Evolutionary conservation across 2,329 filamentous ascomycete species (phyloP).

Genomic region (Penicillium sp.): DNA sequence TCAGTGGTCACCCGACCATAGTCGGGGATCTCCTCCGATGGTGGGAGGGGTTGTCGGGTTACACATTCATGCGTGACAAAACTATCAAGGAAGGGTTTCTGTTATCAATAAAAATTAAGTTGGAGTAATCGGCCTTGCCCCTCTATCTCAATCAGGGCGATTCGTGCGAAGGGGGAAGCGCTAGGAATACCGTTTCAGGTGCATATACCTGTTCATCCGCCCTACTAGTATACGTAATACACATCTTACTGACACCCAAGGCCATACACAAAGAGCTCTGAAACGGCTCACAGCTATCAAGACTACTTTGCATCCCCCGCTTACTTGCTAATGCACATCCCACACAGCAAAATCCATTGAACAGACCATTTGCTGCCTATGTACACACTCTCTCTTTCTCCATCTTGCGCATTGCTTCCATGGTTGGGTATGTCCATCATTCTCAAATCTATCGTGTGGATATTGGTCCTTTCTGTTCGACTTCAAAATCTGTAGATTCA

Average conservation of each 20-base stretch:
- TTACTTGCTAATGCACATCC: no score
- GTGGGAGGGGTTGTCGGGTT: conserved; percentile 11
- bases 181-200: not conserved
- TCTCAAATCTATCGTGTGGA: not conserved
- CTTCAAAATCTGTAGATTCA: not conserved
- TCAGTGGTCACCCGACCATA: conserved; percentile 9
- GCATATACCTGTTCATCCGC: not conserved
- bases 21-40: conserved; percentile 17
- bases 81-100: not conserved
- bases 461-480: not conserved
- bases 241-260: no score
- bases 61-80: not conserved
- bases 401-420: no score
- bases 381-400: no score
- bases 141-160: not conserved
- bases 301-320: no score
- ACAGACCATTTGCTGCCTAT: no score
- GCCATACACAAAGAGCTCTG: no score
- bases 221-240: no score
- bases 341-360: no score
- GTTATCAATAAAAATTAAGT: not conserved
- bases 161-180: not conserved
- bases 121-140: not conserved
- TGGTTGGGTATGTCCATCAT: not conserved
- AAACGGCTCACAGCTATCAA: no score